Conservation (phyloP, 768 basidiomycete species). For the Suillus sp. region DNA sequence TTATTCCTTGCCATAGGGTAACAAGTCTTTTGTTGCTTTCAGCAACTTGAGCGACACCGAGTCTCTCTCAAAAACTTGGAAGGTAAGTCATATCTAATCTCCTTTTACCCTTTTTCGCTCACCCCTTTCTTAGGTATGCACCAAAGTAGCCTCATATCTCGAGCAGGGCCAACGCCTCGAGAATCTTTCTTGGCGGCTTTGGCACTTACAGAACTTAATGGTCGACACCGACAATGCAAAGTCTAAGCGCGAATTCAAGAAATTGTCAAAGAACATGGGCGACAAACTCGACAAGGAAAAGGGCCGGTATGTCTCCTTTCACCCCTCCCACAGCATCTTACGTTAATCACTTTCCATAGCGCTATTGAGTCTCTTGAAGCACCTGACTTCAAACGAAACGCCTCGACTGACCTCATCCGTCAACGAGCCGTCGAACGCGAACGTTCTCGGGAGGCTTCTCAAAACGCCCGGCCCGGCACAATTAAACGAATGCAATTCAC, state of each 20-base stretch:
- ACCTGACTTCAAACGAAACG: slow-evolving; percentile 78
- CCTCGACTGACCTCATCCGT: slow-evolving; percentile 77
- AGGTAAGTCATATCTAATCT: slow-evolving; percentile 46
- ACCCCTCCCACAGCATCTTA: slow-evolving; percentile 16
- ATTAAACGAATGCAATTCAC: slow-evolving; percentile 92
- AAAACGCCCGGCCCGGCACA: slow-evolving; percentile 64
- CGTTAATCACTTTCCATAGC: slow-evolving; percentile 40
- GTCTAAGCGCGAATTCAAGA: slow-evolving; percentile 86
- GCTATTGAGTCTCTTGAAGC: slow-evolving; percentile 85
- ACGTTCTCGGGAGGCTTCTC: slow-evolving; percentile 70
- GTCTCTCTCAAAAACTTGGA: slow-evolving; percentile 88
- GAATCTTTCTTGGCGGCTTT: slow-evolving; percentile 90
- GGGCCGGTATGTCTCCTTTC: slow-evolving; percentile 62
- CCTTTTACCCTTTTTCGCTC: slow-evolving; percentile 1
- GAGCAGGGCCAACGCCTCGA: slow-evolving; percentile 90
- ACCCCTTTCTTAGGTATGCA: slow-evolving; percentile 63
- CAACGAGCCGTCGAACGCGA: slow-evolving; percentile 83
- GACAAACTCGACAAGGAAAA: slow-evolving; percentile 94
- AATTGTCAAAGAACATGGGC: slow-evolving; percentile 84
- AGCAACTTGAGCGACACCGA: slow-evolving; percentile 85
- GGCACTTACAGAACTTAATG: slow-evolving; percentile 90
- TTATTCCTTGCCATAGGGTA: too few species aligned
- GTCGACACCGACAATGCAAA: slow-evolving; percentile 90
- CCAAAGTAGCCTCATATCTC: slow-evolving; percentile 87
- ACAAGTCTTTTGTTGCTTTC: slow-evolving; percentile 94